Base-by-base conservation (phyloP, 192 early-diverging fungal species). In the Piromyces finnis region DNA sequence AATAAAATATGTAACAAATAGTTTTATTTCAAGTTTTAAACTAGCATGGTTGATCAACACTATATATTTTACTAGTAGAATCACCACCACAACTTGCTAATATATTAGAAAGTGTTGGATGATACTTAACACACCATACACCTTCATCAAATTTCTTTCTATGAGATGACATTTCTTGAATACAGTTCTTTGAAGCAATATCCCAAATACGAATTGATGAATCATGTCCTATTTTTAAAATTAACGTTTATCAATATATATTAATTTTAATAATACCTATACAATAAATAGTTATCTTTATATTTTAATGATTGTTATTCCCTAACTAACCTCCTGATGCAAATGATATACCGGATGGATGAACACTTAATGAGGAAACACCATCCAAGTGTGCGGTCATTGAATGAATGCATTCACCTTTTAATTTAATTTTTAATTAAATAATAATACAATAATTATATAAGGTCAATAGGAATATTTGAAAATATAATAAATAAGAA, bases 131-230 rank as follows among this genome's bases (percentile, higher is more conserved):
- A 59, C 83, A 83, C 83, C 92, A 87, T 11, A 95, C 90, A 30
- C 94, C 93, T 82, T 95, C 93, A 78, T 92, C 93, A 28, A 90
- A 88, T 83, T 93, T 92, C 78, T 87, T 85, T 13, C 92, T 84
- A 80, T 94, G 93, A 0, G 92, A 87, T 22, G 87, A 83, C 79
- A 92, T 90, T 83, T 94, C 93, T 83, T 95, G 93, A 26, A 92
- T 77, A 83, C 92, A 93, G 28, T 85, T 78, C 29, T 87, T 86
- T 28, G 87, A 88, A 15, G 85, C 82, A 30, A 95, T 85, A 81
- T 95, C 93, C 92, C 93, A 95, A 82, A 93, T 86, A 30, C 92
- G 89, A 22, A 95, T 85, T 1, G 93, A 93, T 37, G 88, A 86
- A 82, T 95, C 93, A 82, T 95, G 93, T 0, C 93, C 92, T 88